Evolutionary conservation across 2,329 filamentous ascomycete species (phyloP).

Genomic region (Alternaria novae-zelandiae): DNA sequence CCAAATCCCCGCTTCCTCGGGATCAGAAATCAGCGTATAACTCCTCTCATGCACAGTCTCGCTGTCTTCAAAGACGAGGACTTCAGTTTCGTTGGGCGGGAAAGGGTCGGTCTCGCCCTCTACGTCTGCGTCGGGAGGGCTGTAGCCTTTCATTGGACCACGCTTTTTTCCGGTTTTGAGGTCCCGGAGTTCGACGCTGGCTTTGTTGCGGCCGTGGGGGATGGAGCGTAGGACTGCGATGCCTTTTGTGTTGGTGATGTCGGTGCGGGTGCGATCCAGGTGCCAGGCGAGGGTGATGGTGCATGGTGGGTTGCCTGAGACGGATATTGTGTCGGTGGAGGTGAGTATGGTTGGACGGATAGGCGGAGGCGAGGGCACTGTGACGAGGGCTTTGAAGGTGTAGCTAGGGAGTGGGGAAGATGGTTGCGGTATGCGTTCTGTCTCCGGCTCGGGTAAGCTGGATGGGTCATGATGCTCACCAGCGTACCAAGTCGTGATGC

Average conservation of each 20-base stretch:
- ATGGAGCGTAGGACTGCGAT: neutral
- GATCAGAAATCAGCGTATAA: neutral
- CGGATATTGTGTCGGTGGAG: neutral
- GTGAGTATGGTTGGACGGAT: rapidly evolving
- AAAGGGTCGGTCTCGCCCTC: neutral
- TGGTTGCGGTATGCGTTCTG: neutral
- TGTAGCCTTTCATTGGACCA: neutral
- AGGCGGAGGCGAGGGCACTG: neutral
- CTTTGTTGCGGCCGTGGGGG: neutral
- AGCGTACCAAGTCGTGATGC: neutral
- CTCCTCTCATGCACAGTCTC: neutral
- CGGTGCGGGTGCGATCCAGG: neutral
- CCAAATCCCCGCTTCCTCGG: neutral
- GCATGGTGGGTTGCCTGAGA: neutral
- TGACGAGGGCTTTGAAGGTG: neutral
- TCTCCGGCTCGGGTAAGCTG: neutral
- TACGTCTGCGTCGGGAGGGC: neutral
- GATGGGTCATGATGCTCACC: neutral
- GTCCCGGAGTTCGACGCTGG: neutral
- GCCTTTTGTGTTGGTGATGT: neutral
- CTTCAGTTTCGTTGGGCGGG: neutral
- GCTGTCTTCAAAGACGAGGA: neutral
- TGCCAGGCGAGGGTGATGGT: neutral
- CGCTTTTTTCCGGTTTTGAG: neutral
- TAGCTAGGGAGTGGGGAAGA: neutral